These are phyloP conservation scores for Cymbopogon flexuosus DNA, from an alignment of 202 grass and related monocot species.

Conservation along the genomic window DNA sequence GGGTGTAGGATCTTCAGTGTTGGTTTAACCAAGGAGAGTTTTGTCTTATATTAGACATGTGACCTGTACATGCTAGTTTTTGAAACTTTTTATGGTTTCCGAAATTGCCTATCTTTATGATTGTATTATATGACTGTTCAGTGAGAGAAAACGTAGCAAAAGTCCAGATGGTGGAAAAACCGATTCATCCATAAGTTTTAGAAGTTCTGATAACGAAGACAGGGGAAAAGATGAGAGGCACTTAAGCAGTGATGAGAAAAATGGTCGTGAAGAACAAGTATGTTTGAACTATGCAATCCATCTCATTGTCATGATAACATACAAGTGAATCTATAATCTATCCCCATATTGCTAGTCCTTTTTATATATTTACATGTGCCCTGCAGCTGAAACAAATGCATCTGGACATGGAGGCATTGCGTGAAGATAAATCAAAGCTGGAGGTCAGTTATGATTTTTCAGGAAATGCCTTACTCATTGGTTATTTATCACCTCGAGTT, in stretches of 20 bases:
- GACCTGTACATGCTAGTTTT: conserved; percentile 2
- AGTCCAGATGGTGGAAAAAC: conserved; percentile 47
- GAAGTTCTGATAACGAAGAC: conserved; percentile 48
- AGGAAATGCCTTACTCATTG: background rate
- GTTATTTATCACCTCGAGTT: background rate
- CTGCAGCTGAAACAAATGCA: conserved; percentile 59
- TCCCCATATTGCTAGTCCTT: conserved; percentile 26
- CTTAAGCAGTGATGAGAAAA: conserved; percentile 52
- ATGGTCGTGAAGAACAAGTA: conserved; percentile 54
- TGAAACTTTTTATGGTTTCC: conserved; percentile 14
- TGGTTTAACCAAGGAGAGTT: background rate
- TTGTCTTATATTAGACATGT: conserved; percentile 11
- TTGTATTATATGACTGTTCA: conserved; percentile 28
- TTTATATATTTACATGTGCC: conserved; percentile 7
- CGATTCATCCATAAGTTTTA: conserved; percentile 50
- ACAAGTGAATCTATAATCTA: background rate
- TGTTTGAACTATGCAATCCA: conserved; percentile 34
- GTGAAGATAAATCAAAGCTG: conserved; percentile 62
- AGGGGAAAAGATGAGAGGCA: conserved; percentile 37
- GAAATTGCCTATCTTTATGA: conserved; percentile 10
- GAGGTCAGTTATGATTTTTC: conserved; percentile 48
- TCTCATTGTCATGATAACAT: background rate
- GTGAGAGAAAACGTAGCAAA: conserved; percentile 56
- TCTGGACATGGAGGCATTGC: conserved; percentile 55
- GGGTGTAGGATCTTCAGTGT: background rate